Percentiles rank a stretch among this genome's conserved stretches.
These are phyloP conservation scores for Amphirosellinia nigrospora DNA, from an alignment of 495 filamentous ascomycete species.

Conservation along the genomic window DNA sequence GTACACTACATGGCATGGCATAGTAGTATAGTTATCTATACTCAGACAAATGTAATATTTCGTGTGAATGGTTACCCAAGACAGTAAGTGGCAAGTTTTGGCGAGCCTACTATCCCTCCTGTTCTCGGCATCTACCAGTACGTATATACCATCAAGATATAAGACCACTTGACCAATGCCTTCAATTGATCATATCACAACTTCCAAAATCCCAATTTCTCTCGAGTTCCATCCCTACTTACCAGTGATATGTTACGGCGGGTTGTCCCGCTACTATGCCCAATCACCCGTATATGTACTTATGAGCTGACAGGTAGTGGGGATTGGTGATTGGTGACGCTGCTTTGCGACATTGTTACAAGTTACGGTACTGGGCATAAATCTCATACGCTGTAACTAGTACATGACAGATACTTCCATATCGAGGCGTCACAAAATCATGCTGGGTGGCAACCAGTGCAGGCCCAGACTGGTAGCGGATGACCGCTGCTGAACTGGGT, in stretches of 20 bases:
- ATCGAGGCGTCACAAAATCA: conserved; percentile 11
- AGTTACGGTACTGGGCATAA: conserved; percentile 1
- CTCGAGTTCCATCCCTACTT: not conserved
- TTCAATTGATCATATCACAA: not conserved
- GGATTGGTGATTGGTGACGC: not conserved
- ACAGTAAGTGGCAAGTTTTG: conserved; percentile 14
- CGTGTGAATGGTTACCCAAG: not conserved
- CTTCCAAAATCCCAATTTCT: not conserved
- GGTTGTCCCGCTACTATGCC: conserved; percentile 14
- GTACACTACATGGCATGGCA: too few relatives aligned
- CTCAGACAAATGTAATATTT: not conserved
- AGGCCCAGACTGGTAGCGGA: conserved; percentile 4
- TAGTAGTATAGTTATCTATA: not conserved
- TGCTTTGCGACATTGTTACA: not conserved
- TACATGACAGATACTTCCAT: conserved; percentile 9
- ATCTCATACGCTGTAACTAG: not conserved
- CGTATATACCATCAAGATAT: not conserved
- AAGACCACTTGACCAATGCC: not conserved
- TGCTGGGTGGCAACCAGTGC: not conserved
- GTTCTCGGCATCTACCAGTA: not conserved
- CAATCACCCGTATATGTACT: conserved; percentile 4
- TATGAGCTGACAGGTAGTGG: not conserved
- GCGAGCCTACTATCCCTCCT: conserved; percentile 1
- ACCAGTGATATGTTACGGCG: conserved; percentile 2
- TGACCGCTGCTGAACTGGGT: conserved; percentile 12